Evolutionary conservation across 495 filamentous ascomycete genomes (phyloP), one percentile per base, ranked within the genome.

Genomic region (Letharia lupina): DNA sequence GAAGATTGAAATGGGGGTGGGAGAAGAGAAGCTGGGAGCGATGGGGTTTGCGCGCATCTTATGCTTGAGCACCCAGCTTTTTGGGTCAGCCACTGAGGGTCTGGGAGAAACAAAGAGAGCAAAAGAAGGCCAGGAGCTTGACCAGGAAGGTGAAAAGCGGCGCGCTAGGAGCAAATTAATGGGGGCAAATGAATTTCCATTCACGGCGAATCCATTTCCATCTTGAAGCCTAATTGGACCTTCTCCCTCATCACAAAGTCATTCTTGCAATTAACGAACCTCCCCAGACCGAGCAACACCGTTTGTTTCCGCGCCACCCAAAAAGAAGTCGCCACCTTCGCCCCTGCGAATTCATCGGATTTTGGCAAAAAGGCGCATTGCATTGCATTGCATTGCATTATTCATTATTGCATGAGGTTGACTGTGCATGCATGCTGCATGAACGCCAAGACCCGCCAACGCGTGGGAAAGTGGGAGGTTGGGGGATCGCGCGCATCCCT

Each of bases 1-100:
- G 54, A n/a, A n/a, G 37, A 20, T 52, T 28, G 12, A 52, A 13
- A 40, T 12, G 45, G 50, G 62, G 63, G 63, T 33, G 31, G 52
- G 42, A 37, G 31, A 56, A 35, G 54, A 28, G 35, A 44, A 13
- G 16, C 40, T 31, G 37, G 52, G 50, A 58, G 52, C 6, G 28
- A 54, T 65, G 63, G 63, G 63, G 63, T 65, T 44, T 59, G 39
- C 33, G 52, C 52, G 63, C 41, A 35, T 65, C 54, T 65, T 65
- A 65, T 47, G 63, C 20, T 37, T 37, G 57, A 65, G 41, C 42
- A 59, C 41, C 63, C 44, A 39, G 23, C 35, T 35, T 33, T 47
- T 4, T 18, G 41, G 50, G 28, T 35, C 50, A 58, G 63, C 50
- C 63, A 59, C 28, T 47, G 28, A 65, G 23, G 23, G 23, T 28